Evolutionary conservation across 1,284 basidiomycete genomes (phyloP).

Genomic region (Stygiomarasmius scandens): DNA sequence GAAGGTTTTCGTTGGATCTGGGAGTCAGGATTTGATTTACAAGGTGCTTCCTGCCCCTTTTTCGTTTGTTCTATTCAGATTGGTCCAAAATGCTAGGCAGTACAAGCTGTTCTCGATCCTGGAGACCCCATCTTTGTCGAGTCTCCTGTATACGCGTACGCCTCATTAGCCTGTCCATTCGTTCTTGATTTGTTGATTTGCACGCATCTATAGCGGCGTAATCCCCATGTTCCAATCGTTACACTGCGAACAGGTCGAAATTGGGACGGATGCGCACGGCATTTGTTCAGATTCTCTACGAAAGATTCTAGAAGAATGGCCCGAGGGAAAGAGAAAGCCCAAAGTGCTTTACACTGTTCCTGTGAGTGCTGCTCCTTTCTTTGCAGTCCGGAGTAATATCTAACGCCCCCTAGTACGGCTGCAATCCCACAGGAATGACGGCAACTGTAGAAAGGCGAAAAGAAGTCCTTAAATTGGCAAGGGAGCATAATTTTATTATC

Average conservation of each 20-base stretch:
- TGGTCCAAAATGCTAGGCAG: conserved; percentile 41
- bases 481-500: conserved; percentile 80
- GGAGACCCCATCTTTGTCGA: conserved; percentile 88
- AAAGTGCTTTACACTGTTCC: conserved; percentile 86
- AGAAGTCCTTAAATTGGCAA: conserved; percentile 76
- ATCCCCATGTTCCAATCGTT: conserved; percentile 63
- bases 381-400: no score
- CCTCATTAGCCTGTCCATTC: conserved; percentile 17
- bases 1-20: conserved; percentile 78
- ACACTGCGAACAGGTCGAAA: conserved; percentile 70
- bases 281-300: conserved; percentile 69
- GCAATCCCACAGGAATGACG: conserved; percentile 85
- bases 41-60: conserved; percentile 54
- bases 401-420: conserved; percentile 60
- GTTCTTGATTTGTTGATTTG: conserved; percentile 1
- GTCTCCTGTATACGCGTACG: conserved; percentile 84
- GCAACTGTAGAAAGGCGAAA: conserved; percentile 73
- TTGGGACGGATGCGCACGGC: conserved; percentile 80
- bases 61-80: not conserved
- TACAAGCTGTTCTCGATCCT: conserved; percentile 67
- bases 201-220: conserved; percentile 58
- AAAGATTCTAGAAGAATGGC: conserved; percentile 76
- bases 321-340: conserved; percentile 70
- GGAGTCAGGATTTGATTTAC: conserved; percentile 87
- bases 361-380: conserved; percentile 42